phyloP scores from a whole-genome alignment of 2,329 filamentous ascomycete species.

The Pseudogymnoascus sp. region DNA sequence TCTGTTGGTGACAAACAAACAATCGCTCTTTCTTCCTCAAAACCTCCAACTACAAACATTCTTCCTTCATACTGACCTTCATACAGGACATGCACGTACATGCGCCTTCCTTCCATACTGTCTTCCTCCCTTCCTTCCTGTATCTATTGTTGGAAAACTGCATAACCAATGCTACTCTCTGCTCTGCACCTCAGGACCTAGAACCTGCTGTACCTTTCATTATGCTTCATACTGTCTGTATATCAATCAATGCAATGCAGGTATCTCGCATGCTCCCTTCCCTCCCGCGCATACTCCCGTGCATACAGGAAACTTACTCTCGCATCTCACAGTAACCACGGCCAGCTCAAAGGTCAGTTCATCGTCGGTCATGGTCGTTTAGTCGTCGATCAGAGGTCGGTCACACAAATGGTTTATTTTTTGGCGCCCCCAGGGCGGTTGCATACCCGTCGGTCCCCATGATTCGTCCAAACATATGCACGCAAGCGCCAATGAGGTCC shows the following conservation, averaged over 20 bases:
- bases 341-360: background rate
- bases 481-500: background rate
- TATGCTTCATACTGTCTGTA: background rate
- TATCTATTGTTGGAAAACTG: background rate
- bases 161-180: background rate
- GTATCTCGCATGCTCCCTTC: slow-evolving; percentile 6
- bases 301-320: slow-evolving; percentile 1
- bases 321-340: background rate
- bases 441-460: background rate
- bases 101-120: background rate
- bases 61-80: background rate
- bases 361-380: background rate
- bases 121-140: background rate
- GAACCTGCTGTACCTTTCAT: background rate
- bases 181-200: background rate
- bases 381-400: background rate
- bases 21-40: background rate
- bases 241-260: slow-evolving; percentile 1
- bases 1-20: background rate
- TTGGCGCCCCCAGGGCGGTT: slow-evolving; percentile 1
- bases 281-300: slow-evolving; percentile 7
- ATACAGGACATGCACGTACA: background rate
- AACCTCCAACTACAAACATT: background rate
- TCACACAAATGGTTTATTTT: background rate
- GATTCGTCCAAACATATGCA: slow-evolving; percentile 6